These are phyloP conservation scores for Alternaria rosae DNA, from an alignment of 2,329 filamentous ascomycete genomes.

Conservation along the genomic window DNA sequence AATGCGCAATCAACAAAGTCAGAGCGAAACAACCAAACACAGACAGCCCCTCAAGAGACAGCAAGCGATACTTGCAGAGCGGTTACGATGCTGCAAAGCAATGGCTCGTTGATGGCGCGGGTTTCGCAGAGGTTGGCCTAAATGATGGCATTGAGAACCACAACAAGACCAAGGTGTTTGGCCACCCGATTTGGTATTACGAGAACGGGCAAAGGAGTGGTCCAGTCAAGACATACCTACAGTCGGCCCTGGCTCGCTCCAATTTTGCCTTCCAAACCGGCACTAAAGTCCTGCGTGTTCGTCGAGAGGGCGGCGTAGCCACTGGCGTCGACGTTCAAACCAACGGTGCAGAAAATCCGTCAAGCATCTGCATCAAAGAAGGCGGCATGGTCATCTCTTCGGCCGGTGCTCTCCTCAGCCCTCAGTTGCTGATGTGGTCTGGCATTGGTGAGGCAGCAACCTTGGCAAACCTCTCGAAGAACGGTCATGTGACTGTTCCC, in stretches of 20 bases:
- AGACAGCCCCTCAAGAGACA: conserved; percentile 55
- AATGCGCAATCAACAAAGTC: conserved; percentile 56
- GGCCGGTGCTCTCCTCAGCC: conserved; percentile 46
- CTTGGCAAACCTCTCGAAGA: conserved; percentile 42
- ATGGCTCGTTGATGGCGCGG: conserved; percentile 61
- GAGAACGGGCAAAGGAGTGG: conserved; percentile 60
- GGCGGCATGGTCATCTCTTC: conserved; percentile 42
- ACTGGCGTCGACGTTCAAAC: conserved; percentile 53
- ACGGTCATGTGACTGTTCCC: conserved; percentile 45
- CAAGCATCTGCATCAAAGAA: conserved; percentile 36
- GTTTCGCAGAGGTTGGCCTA: conserved; percentile 58
- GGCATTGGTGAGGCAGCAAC: conserved; percentile 44
- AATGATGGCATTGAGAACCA: conserved; percentile 54
- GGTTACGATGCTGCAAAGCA: conserved; percentile 57
- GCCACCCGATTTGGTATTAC: conserved; percentile 59
- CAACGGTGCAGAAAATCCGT: conserved; percentile 40
- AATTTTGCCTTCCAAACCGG: conserved; percentile 52
- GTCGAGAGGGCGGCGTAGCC: conserved; percentile 51
- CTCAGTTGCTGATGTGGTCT: conserved; percentile 51
- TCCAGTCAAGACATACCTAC: conserved; percentile 59
- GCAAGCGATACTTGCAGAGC: conserved; percentile 57
- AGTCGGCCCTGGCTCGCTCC: conserved; percentile 53
- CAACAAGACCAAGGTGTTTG: conserved; percentile 58
- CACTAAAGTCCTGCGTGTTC: conserved; percentile 55
- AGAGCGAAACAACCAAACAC: conserved; percentile 55